Evolutionary conservation across 1,139 yeast genomes (phyloP).

Genomic region (Geotrichum australiense): DNA sequence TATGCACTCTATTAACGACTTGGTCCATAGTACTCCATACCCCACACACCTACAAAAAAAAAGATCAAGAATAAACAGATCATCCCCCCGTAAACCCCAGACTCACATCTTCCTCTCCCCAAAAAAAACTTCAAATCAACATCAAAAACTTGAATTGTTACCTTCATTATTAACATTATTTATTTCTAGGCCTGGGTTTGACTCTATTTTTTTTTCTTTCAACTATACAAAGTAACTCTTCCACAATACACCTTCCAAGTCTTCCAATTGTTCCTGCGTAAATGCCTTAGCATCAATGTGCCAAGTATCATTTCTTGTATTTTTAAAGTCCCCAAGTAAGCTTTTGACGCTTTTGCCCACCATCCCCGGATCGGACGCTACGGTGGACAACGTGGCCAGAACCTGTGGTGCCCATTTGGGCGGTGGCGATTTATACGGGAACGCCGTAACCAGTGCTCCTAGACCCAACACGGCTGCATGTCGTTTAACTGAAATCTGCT

Average conservation of each 20-base stretch:
- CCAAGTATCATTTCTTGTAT: slow-evolving; percentile 95
- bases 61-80: no score
- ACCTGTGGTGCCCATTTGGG: slow-evolving; percentile 84
- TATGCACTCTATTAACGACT: no score
- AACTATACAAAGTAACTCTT: slow-evolving; percentile 76
- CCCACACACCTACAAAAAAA: no score
- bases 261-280: slow-evolving; percentile 74
- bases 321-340: slow-evolving; percentile 75
- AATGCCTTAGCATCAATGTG: slow-evolving; percentile 77
- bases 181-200: no score
- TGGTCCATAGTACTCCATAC: no score
- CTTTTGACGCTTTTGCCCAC: slow-evolving; percentile 84
- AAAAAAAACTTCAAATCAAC: slow-evolving; percentile 1
- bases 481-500: slow-evolving; percentile 39
- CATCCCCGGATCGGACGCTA: slow-evolving; percentile 64
- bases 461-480: slow-evolving; percentile 90
- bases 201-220: no score
- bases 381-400: slow-evolving; percentile 60
- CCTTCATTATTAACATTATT: no score
- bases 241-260: slow-evolving; percentile 90
- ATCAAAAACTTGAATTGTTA: no score
- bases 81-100: no score
- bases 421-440: slow-evolving; percentile 86
- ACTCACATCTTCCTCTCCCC: no score
- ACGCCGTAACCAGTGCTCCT: slow-evolving; percentile 84